Evolutionary conservation across 768 basidiomycete species (phyloP).

Genomic region (Lactarius evosmus): DNA sequence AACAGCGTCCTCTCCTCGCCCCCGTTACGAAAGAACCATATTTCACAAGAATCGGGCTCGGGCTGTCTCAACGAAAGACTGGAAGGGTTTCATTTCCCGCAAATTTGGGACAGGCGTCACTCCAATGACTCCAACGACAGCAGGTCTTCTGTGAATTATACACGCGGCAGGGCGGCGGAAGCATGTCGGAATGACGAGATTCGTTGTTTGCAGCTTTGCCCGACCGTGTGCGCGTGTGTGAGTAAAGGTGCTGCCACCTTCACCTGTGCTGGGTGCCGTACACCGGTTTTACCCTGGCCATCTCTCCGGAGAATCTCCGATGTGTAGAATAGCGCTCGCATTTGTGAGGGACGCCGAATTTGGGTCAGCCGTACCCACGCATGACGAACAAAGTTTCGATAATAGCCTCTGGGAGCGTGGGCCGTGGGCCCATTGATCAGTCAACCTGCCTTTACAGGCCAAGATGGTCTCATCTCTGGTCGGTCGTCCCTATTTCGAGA

Average conservation of each 20-base stretch:
- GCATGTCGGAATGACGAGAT: slow-evolving; percentile 21
- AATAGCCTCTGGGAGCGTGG: slow-evolving; percentile 11
- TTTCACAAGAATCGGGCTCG: neutral
- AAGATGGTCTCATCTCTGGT: slow-evolving; percentile 4
- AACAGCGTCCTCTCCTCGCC: neutral
- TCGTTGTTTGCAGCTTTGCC: slow-evolving; percentile 12
- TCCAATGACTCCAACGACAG: slow-evolving; percentile 16
- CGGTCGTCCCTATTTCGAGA: slow-evolving; percentile 3
- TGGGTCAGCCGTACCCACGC: slow-evolving; percentile 15
- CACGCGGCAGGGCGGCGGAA: slow-evolving; percentile 21
- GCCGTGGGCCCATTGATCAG: slow-evolving; percentile 17
- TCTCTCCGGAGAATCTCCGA: slow-evolving; percentile 11
- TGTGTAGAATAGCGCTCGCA: neutral
- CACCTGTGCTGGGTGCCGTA: slow-evolving; percentile 6
- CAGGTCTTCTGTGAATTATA: slow-evolving; percentile 21
- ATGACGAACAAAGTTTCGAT: slow-evolving; percentile 12
- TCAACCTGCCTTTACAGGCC: slow-evolving; percentile 20
- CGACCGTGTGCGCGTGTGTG: neutral
- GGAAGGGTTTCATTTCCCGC: slow-evolving; percentile 18
- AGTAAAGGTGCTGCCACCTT: slow-evolving; percentile 3
- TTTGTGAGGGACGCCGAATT: slow-evolving; percentile 14
- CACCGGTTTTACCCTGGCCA: slow-evolving; percentile 4
- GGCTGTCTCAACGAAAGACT: slow-evolving; percentile 7
- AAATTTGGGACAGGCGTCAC: slow-evolving; percentile 9
- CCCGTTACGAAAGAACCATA: slow-evolving; percentile 10